Percentiles rank a stretch among this genome's conserved stretches.
Conservation (phyloP, 2,329 filamentous ascomycete species). For the Aureobasidium sp. region DNA sequence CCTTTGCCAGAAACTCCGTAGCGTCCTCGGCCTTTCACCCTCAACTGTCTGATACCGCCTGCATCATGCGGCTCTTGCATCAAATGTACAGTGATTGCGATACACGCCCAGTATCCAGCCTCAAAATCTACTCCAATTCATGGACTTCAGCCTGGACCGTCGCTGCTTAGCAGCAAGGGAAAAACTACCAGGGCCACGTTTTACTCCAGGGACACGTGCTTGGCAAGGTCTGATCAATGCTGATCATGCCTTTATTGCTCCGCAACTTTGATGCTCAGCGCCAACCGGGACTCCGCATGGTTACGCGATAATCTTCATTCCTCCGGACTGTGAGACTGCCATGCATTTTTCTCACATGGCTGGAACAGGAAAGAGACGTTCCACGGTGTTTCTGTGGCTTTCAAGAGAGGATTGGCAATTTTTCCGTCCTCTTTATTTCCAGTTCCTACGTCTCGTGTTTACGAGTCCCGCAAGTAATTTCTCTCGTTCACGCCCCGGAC, state of each 20-base stretch:
- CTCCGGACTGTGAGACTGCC: not conserved
- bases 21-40: constrained; percentile 2
- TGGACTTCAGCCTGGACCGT: not conserved
- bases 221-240: not conserved
- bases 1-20: constrained; percentile 7
- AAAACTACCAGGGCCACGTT: not conserved
- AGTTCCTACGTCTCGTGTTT: constrained; percentile 1
- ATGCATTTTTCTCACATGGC: not conserved
- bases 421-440: not conserved
- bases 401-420: not conserved
- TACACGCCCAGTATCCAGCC: not conserved
- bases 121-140: not conserved
- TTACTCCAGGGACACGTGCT: not conserved
- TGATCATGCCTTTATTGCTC: not conserved
- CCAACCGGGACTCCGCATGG: not conserved
- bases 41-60: not conserved
- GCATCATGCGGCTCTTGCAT: constrained; percentile 11
- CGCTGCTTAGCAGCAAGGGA: not conserved
- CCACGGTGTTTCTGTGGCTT: constrained; percentile 4
- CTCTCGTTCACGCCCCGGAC: not conserved
- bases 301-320: not conserved
- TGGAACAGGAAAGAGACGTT: constrained; percentile 1
- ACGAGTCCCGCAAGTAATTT: not conserved
- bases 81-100: not conserved
- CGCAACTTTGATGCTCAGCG: not conserved